Conservation (phyloP, 768 basidiomycete species). For the Leccinum variicolor region DNA sequence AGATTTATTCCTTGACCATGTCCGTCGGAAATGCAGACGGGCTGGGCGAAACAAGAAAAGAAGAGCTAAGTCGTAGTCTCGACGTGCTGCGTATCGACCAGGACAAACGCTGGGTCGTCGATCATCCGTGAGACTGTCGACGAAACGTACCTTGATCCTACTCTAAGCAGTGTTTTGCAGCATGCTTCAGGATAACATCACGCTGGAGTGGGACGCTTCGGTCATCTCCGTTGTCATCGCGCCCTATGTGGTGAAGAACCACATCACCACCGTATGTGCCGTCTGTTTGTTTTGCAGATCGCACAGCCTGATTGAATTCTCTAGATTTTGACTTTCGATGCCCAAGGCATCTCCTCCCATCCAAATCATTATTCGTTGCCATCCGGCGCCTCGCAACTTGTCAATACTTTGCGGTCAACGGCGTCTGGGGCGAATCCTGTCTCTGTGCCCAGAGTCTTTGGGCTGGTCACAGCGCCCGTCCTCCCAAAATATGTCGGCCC, state of each 20-base stretch:
- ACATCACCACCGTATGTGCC: constrained; percentile 58
- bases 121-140: constrained; percentile 60
- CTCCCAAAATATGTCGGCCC: constrained; percentile 59
- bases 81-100: constrained; percentile 61
- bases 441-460: constrained; percentile 45
- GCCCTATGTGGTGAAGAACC: constrained; percentile 54
- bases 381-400: constrained; percentile 48
- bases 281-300: not conserved
- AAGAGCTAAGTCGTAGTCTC: constrained; percentile 63
- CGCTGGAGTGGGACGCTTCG: constrained; percentile 56
- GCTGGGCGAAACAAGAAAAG: constrained; percentile 54
- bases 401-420: constrained; percentile 27
- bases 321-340: constrained; percentile 87
- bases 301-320: not conserved
- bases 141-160: not conserved
- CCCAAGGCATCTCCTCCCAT: constrained; percentile 72
- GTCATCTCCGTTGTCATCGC: constrained; percentile 56
- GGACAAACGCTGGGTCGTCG: constrained; percentile 55
- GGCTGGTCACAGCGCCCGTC: constrained; percentile 56
- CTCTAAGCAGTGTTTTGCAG: constrained; percentile 34
- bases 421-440: constrained; percentile 29
- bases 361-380: constrained; percentile 82
- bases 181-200: constrained; percentile 73
- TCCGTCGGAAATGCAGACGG: constrained; percentile 81
- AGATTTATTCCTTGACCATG: constrained; percentile 66